A percentile compares a stretch with the other conserved stretches of the same genome.
These are phyloP conservation scores for Rhizopogon vinicolor DNA, from an alignment of 768 basidiomycete genomes.

Conservation along the genomic window DNA sequence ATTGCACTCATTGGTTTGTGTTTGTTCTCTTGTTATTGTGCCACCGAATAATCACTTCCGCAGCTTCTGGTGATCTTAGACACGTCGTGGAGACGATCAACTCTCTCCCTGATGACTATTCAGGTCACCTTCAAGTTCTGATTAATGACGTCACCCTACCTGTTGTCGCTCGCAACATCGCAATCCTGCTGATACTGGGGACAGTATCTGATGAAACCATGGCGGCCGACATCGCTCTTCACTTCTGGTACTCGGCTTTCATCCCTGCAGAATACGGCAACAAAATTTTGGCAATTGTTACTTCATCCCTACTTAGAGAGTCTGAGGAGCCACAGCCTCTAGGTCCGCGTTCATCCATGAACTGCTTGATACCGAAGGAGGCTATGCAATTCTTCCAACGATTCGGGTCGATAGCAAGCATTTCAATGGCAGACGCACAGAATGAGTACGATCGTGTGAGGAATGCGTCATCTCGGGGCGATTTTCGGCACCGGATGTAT, in stretches of 20 bases:
- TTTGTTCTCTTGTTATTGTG: too few species aligned
- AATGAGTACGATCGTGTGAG: slow-evolving; percentile 29
- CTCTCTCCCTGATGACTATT: slow-evolving; percentile 34
- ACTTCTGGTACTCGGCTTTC: slow-evolving; percentile 45
- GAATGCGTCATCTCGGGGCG: slow-evolving; percentile 31
- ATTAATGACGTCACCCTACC: slow-evolving; percentile 35
- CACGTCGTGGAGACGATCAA: slow-evolving; percentile 41
- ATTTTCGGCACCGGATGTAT: slow-evolving; percentile 39
- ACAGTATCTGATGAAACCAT: slow-evolving; percentile 23
- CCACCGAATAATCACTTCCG: background rate
- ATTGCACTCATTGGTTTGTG: slow-evolving; percentile 21
- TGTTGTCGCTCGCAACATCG: slow-evolving; percentile 36
- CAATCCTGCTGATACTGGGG: slow-evolving; percentile 38
- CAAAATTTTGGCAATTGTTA: slow-evolving; percentile 13
- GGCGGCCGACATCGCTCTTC: slow-evolving; percentile 41
- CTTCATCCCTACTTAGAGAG: slow-evolving; percentile 10
- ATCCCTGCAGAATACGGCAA: slow-evolving; percentile 30
- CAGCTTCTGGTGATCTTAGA: slow-evolving; percentile 48
- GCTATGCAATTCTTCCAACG: background rate
- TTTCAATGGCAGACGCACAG: slow-evolving; percentile 16
- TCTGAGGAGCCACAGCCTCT: background rate
- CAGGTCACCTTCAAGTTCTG: slow-evolving; percentile 33
- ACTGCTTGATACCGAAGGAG: slow-evolving; percentile 7
- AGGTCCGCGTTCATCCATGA: slow-evolving; percentile 13
- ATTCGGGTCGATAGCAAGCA: background rate